Evolutionary conservation across 2,329 filamentous ascomycete genomes (phyloP), one percentile per base, ranked within the genome.

Genomic region (Cercospora sesami): DNA sequence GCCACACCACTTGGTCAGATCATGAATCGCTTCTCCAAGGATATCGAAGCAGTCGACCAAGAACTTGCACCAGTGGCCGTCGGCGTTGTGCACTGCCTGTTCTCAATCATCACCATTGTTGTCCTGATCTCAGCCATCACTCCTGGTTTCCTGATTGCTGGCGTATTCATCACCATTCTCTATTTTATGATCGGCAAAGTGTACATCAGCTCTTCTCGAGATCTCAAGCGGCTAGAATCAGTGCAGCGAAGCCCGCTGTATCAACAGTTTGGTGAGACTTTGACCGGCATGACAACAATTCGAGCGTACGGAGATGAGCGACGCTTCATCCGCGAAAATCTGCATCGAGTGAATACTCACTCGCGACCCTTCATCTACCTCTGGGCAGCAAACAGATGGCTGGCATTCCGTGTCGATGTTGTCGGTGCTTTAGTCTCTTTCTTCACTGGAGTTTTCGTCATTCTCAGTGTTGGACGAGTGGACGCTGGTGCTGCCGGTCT

Each of bases 1-100:
- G 91, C 94, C 1, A 99, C 95, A 0, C 95, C 95, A 2, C 86
- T 98, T 0, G 95, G 95, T 12, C 94, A 97, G 80, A 86, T 99
- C 75, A 98, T 98, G 90, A 99, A 99, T 80, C 89, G 95, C 21
- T 99, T 99, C 82, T 98, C 94, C 78, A 98, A 98, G 80, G 95
- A 99, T 78, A 87, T 99, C 14, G 94, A 99, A 79, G 89, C 93
- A 10, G 86, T 99, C 21, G 95, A 99, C 73, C 95, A 99, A 78
- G 95, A 99, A 79, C 92, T 99, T 67, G 94, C 95, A 0, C 93
- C 94, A 2, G 89, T 96, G 48, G 94, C 95, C 23, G 94, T 98
- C 73, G 88, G 89, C 60, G 87, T 90, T 72, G 82, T 90, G 18
- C 87, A 90, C 76, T 89, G 88, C 75, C 77, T 90, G 61, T 87